These are phyloP conservation scores for Phytophthora idaei DNA, from an alignment of 352 stramenopile species.

Conservation along the genomic window DNA sequence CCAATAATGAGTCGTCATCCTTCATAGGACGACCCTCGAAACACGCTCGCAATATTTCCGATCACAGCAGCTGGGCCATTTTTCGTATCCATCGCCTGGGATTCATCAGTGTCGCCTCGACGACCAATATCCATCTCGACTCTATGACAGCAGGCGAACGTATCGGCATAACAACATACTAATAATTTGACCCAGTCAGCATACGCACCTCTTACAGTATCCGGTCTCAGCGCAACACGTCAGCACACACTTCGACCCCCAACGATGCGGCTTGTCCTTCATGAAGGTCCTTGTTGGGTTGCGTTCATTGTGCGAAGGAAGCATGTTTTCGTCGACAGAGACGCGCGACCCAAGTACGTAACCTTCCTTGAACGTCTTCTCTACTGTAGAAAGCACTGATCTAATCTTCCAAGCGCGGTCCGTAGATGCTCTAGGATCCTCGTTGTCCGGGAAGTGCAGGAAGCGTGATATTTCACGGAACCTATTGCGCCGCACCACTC, in stretches of 20 bases:
- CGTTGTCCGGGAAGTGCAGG: background rate
- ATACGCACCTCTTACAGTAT: background rate
- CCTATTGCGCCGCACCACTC: background rate
- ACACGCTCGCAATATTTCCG: constrained; percentile 4
- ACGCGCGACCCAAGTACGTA: constrained; percentile 8
- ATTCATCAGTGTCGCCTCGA: background rate
- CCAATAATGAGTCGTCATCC: background rate
- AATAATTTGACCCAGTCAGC: background rate
- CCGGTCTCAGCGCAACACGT: too few relatives aligned
- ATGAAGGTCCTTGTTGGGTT: background rate
- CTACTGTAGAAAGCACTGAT: background rate
- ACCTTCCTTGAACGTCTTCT: background rate
- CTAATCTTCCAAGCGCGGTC: constrained; percentile 21
- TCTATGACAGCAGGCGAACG: background rate
- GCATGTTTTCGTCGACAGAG: constrained; percentile 14
- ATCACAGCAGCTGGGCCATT: constrained; percentile 1
- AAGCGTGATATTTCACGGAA: background rate
- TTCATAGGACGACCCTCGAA: background rate
- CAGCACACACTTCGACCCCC: too few relatives aligned
- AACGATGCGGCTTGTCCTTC: too few relatives aligned
- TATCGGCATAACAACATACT: background rate
- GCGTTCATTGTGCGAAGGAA: background rate
- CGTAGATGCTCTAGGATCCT: background rate
- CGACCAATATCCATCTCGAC: background rate
- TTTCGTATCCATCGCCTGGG: background rate